Evolutionary conservation across 1,284 basidiomycete genomes (phyloP), one percentile per base, ranked within the genome.

Genomic region (Phlebopus sp.): DNA sequence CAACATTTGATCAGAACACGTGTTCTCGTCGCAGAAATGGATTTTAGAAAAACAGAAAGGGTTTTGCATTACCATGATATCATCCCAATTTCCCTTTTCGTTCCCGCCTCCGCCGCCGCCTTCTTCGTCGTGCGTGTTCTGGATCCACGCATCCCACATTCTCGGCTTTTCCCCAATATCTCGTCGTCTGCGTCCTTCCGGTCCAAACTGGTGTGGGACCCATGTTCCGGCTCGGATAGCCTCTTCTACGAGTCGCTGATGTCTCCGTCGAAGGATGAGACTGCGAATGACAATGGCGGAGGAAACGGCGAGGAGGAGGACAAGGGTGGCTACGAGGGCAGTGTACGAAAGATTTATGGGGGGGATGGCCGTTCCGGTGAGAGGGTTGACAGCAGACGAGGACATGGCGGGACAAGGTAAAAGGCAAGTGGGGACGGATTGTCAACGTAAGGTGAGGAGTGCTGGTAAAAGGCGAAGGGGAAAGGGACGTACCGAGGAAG

Each of bases 281-380:
- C 81, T 82, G 27, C 82, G 79, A 44, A 76, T 53, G 54, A 85
- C 74, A 55, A 85, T 82, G 17, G 79, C 79, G 4, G 74, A 75
- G 9, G 80, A 82, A n/a, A 85, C 76, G 40, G 72, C 68, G 23
- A 85, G 72, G n/a, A 85, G 75, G 23, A 85, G 74, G 49, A 84
- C 72, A 36, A 85, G 74, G 2, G 82, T 85, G 2, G 82, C 81
- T 68, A 76, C 52, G 38, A 75, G 58, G 8, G 62, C 50, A 14
- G 54, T 49, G 15, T 53, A 66, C 0, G 65, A 65, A 19, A 43
- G 21, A 11, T 54, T 36, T 32, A 42, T 8, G 1, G 63, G 42
- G 1, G 42, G 9, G 19, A 51, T 11, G 1, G 38, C 2, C 1
- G 52, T 41, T 1, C 49, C 52, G 18, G 46, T 21, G 3, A 47